Evolutionary conservation across 1,284 basidiomycete species (phyloP).

Genomic region (Hymenochaete sp.): DNA sequence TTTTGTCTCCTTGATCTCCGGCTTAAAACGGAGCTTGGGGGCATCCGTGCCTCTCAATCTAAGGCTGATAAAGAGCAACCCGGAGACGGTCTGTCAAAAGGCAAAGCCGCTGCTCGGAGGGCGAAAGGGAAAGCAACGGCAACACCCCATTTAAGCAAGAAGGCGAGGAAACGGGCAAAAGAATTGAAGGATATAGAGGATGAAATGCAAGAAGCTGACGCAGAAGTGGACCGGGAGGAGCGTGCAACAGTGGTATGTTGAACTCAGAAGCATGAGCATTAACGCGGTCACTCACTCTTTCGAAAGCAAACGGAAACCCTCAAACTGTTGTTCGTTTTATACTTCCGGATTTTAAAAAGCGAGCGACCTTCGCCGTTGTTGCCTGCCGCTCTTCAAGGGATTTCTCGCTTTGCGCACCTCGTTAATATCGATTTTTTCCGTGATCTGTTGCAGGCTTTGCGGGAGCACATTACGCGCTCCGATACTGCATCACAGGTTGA

Average conservation of each 20-base stretch:
- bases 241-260: constrained; percentile 28
- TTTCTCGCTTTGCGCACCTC: constrained; percentile 89
- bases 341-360: constrained; percentile 93
- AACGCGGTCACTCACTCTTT: background rate
- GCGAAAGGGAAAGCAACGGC: constrained; percentile 55
- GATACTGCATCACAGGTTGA: constrained; percentile 21
- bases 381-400: constrained; percentile 83
- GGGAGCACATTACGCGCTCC: constrained; percentile 60
- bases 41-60: constrained; percentile 62
- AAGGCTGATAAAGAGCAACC: constrained; percentile 49
- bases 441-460: constrained; percentile 85
- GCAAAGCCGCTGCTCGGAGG: constrained; percentile 39
- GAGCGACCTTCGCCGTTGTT: constrained; percentile 76
- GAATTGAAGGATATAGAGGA: constrained; percentile 80
- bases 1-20: constrained; percentile 82
- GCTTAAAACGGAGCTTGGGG: constrained; percentile 78
- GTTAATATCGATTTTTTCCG: constrained; percentile 99
- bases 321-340: constrained; percentile 95
- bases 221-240: constrained; percentile 90
- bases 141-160: constrained; percentile 80
- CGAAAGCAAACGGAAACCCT: constrained; percentile 92
- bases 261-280: background rate
- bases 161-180: constrained; percentile 70
- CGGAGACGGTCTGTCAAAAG: constrained; percentile 35
- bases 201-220: constrained; percentile 90